Conservation (phyloP, 140 eudicot genomes). For the Anethum foeniculum region DNA sequence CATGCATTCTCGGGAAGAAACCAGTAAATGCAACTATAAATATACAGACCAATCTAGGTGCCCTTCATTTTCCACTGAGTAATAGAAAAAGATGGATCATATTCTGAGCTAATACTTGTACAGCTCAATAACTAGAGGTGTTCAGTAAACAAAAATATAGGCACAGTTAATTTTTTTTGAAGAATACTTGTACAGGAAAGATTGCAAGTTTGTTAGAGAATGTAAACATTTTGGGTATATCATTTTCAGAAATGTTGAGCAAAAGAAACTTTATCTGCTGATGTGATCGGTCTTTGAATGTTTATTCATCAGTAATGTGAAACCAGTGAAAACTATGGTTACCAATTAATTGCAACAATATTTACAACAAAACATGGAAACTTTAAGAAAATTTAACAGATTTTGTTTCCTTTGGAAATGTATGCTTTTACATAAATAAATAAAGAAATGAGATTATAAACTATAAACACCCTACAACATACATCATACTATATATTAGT, state of each 20-base stretch:
- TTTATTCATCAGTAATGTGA: too few relatives aligned
- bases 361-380: background rate
- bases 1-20: background rate
- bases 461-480: too few relatives aligned
- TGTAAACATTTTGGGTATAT: background rate
- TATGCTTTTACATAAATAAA: background rate
- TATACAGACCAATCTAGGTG: background rate
- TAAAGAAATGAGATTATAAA: too few relatives aligned
- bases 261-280: background rate
- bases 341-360: too few relatives aligned
- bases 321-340: too few relatives aligned
- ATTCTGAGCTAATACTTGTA: background rate
- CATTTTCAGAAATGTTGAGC: background rate
- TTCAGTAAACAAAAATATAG: background rate
- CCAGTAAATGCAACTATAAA: background rate
- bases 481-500: too few relatives aligned
- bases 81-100: background rate
- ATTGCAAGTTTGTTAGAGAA: conserved; percentile 18
- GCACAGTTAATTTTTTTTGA: background rate
- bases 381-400: background rate
- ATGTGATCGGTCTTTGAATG: too few relatives aligned
- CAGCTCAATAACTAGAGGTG: background rate
- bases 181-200: conserved; percentile 3
- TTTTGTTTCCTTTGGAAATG: background rate
- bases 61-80: background rate